Conservation (phyloP, 306 rosid species). For the Elaeagnus macrophylla region DNA sequence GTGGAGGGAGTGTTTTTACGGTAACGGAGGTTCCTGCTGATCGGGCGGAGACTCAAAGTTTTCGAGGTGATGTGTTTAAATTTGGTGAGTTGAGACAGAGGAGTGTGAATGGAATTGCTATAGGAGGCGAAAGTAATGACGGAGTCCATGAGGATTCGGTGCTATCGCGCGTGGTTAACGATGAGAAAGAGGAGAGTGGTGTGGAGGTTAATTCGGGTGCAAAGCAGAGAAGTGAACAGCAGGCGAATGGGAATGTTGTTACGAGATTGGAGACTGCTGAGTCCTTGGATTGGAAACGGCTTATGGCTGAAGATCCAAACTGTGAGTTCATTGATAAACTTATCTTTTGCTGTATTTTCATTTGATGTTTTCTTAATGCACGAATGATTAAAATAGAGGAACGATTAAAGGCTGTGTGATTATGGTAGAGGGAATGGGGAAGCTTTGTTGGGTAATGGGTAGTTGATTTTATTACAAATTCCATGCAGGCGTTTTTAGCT, state of each 20-base stretch:
- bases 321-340: slow-evolving; percentile 41
- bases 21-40: slow-evolving; percentile 23
- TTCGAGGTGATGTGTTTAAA: slow-evolving; percentile 42
- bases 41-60: slow-evolving; percentile 23
- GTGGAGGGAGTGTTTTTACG: slow-evolving; percentile 24
- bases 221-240: slow-evolving; percentile 36
- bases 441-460: no score
- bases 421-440: no score
- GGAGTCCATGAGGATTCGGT: slow-evolving; percentile 19
- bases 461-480: no score
- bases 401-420: background rate
- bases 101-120: slow-evolving; percentile 30
- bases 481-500: no score
- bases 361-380: background rate
- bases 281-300: slow-evolving; percentile 84
- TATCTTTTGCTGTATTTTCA: slow-evolving; percentile 9
- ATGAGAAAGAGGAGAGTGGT: slow-evolving; percentile 24
- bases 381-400: background rate
- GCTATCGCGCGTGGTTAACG: slow-evolving; percentile 23
- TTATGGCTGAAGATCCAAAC: slow-evolving; percentile 83
- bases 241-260: slow-evolving; percentile 26
- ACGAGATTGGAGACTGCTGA: slow-evolving; percentile 39
- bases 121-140: slow-evolving; percentile 22
- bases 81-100: slow-evolving; percentile 74
- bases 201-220: slow-evolving; percentile 27